These are phyloP conservation scores for Piper betle DNA, from an alignment of 164 flowering plant species.

Conservation along the genomic window DNA sequence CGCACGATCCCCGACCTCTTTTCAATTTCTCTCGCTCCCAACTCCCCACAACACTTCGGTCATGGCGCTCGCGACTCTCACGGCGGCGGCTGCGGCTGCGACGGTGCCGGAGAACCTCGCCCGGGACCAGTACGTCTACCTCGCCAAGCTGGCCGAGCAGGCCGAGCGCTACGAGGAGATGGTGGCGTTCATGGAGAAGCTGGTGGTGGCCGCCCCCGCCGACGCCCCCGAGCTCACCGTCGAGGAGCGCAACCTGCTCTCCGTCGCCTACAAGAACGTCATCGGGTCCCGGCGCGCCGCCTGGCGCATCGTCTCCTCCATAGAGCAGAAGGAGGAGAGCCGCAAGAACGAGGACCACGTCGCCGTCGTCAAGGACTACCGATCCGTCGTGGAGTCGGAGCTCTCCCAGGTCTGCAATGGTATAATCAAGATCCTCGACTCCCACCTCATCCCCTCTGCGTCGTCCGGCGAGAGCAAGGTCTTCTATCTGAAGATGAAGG, in stretches of 20 bases:
- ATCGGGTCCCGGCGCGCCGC: constrained; percentile 80
- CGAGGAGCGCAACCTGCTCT: constrained; percentile 79
- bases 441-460: constrained; percentile 43
- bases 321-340: constrained; percentile 75
- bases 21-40: too few species aligned
- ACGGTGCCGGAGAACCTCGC: constrained; percentile 28
- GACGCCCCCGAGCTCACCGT: constrained; percentile 47
- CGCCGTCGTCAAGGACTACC: constrained; percentile 43
- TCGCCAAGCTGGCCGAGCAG: constrained; percentile 72
- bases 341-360: constrained; percentile 72
- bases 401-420: constrained; percentile 44
- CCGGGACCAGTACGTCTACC: constrained; percentile 59
- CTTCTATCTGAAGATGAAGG: constrained; percentile 81
- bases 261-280: constrained; percentile 81
- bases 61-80: not conserved
- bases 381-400: constrained; percentile 55
- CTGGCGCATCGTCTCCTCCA: constrained; percentile 79
- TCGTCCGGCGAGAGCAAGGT: constrained; percentile 50
- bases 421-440: constrained; percentile 43
- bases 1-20: too few species aligned
- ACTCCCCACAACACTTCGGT: too few species aligned
- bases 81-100: too few species aligned
- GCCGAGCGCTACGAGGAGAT: constrained; percentile 88
- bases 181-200: constrained; percentile 66
- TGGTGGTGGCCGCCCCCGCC: constrained; percentile 26